Percentiles rank a stretch among this genome's conserved stretches.
phyloP scores from a whole-genome alignment of 2,329 filamentous ascomycete species.

The Alternaria panax region DNA sequence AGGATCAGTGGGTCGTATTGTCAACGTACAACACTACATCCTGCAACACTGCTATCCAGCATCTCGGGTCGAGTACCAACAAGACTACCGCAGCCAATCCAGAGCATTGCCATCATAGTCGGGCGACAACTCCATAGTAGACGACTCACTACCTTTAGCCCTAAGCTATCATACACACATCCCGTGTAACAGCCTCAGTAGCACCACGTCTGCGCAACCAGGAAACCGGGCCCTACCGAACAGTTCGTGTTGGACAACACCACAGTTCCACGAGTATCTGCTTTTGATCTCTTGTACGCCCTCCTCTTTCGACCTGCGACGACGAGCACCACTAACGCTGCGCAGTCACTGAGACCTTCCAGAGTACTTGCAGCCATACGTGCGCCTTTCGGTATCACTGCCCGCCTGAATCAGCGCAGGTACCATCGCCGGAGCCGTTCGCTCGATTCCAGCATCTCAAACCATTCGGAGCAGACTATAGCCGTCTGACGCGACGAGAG shows the following conservation, averaged over 20 bases:
- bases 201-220: constrained; percentile 58
- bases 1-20: constrained; percentile 29
- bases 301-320: constrained; percentile 48
- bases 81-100: constrained; percentile 35
- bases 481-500: constrained; percentile 39
- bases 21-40: constrained; percentile 47
- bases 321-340: constrained; percentile 49
- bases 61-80: constrained; percentile 33
- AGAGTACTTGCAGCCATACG: constrained; percentile 53
- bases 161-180: constrained; percentile 46
- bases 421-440: constrained; percentile 45
- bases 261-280: constrained; percentile 48
- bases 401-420: constrained; percentile 46
- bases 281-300: constrained; percentile 52
- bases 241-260: constrained; percentile 45
- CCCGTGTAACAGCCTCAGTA: constrained; percentile 49
- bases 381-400: constrained; percentile 55
- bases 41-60: constrained; percentile 39
- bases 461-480: constrained; percentile 36
- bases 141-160: constrained; percentile 39
- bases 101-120: constrained; percentile 26
- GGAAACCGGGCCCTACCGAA: constrained; percentile 53
- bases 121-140: constrained; percentile 40
- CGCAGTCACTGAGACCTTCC: constrained; percentile 52
- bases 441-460: constrained; percentile 33